phyloP scores from a whole-genome alignment of 352 stramenopile genomes.

The Phytophthora parvispora region DNA sequence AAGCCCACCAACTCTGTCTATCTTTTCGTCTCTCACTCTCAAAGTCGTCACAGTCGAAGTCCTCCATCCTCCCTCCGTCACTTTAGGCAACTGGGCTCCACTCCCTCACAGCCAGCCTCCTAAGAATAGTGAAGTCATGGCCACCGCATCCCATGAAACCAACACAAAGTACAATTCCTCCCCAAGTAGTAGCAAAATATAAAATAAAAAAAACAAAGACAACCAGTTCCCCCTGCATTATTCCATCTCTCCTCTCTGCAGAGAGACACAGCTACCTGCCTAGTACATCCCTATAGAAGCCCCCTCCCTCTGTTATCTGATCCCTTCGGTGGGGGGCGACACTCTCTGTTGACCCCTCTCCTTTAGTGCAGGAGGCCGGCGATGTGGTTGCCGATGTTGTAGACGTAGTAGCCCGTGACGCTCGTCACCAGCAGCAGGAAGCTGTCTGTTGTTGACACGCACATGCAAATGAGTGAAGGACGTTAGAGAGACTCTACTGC shows the following conservation, averaged over 20 bases:
- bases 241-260: neutral
- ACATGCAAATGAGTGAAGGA: too few relatives aligned
- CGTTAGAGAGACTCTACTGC: neutral
- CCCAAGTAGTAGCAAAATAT: neutral
- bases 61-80: slow-evolving; percentile 33
- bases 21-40: slow-evolving; percentile 53
- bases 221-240: neutral
- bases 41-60: slow-evolving; percentile 81
- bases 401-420: slow-evolving; percentile 84
- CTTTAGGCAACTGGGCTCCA: neutral
- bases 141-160: slow-evolving; percentile 9
- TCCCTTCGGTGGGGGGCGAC: neutral
- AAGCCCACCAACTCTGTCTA: neutral
- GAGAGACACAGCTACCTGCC: neutral
- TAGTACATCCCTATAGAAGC: neutral
- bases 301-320: neutral
- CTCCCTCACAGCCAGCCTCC: neutral
- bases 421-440: slow-evolving; percentile 79
- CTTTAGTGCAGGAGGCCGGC: slow-evolving; percentile 56
- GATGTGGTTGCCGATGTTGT: slow-evolving; percentile 66
- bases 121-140: slow-evolving; percentile 10
- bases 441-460: slow-evolving; percentile 47
- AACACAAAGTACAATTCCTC: neutral
- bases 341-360: slow-evolving; percentile 13
- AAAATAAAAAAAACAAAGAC: neutral